phyloP scores from a whole-genome alignment of 192 early-diverging fungal genomes.

The Phycomyces nitens region DNA sequence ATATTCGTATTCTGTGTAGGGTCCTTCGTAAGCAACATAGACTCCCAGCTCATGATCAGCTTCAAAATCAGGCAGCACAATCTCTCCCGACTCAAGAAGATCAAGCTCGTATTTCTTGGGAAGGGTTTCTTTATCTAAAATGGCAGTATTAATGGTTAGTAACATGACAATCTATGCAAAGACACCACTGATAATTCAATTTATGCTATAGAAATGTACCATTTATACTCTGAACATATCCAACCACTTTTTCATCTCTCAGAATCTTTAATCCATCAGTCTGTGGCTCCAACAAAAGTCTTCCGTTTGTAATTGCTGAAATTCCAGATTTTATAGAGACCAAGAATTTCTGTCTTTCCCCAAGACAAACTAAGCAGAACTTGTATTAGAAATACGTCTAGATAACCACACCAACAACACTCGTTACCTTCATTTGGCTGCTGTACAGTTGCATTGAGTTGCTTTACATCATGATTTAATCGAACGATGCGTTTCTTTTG shows the following conservation, averaged over 20 bases:
- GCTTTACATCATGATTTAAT: conserved; percentile 39
- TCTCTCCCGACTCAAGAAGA: conserved; percentile 36
- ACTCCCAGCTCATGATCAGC: conserved; percentile 41
- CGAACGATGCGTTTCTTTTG: conserved; percentile 51
- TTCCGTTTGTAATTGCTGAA: conserved; percentile 17
- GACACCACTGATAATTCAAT: neutral
- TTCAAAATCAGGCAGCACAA: conserved; percentile 35
- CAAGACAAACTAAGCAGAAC: conserved; percentile 32
- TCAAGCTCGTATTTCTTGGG: conserved; percentile 20
- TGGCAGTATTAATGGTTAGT: neutral
- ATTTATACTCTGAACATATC: neutral
- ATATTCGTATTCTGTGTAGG: conserved; percentile 36
- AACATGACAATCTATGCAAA: conserved; percentile 17
- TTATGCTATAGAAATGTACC: neutral
- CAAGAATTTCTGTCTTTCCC: conserved; percentile 37
- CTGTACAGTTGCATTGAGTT: conserved; percentile 32
- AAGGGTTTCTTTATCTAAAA: conserved; percentile 17
- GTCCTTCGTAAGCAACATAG: conserved; percentile 41
- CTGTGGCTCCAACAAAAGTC: conserved; percentile 30
- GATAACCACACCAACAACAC: neutral
- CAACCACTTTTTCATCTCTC: conserved; percentile 10
- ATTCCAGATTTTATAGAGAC: conserved; percentile 28
- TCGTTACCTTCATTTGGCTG: conserved; percentile 35
- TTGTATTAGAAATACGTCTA: neutral
- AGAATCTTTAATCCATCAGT: conserved; percentile 34